Evolutionary conservation across 1,139 yeast species (phyloP).

Genomic region (Saccharomycopsis hybrid): DNA sequence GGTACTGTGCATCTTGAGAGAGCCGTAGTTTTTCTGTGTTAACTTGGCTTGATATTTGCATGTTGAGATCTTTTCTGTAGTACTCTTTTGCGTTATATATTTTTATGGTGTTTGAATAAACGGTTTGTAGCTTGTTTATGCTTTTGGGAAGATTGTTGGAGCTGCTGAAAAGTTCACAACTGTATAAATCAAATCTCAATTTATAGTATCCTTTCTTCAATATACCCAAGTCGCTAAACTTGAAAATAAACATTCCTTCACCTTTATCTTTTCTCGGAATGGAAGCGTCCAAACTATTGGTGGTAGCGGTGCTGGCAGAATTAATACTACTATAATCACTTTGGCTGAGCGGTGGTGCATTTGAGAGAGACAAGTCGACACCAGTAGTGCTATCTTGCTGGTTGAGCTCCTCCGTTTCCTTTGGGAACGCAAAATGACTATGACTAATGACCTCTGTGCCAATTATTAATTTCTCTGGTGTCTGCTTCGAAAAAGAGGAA

Average conservation of each 20-base stretch:
- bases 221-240: constrained; percentile 17
- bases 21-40: neutral
- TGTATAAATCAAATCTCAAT: constrained; percentile 15
- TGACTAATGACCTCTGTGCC: constrained; percentile 9
- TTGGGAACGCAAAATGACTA: constrained; percentile 3
- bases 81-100: constrained; percentile 5
- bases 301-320: too few relatives aligned
- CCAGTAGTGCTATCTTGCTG: too few relatives aligned
- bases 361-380: too few relatives aligned
- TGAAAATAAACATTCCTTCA: constrained; percentile 10
- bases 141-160: neutral
- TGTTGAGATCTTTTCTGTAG: neutral
- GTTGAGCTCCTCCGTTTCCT: too few relatives aligned
- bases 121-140: neutral
- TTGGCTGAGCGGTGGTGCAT: too few relatives aligned
- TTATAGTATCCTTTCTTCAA: constrained; percentile 13
- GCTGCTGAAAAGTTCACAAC: constrained; percentile 8
- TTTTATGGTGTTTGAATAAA: neutral
- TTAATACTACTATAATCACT: too few relatives aligned
- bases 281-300: neutral
- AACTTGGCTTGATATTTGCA: neutral
- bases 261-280: neutral
- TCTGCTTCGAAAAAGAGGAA: too few relatives aligned
- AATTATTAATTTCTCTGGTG: too few relatives aligned
- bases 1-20: neutral